Evolutionary conservation across 768 basidiomycete genomes (phyloP).

Genomic region (Suillus sp.): DNA sequence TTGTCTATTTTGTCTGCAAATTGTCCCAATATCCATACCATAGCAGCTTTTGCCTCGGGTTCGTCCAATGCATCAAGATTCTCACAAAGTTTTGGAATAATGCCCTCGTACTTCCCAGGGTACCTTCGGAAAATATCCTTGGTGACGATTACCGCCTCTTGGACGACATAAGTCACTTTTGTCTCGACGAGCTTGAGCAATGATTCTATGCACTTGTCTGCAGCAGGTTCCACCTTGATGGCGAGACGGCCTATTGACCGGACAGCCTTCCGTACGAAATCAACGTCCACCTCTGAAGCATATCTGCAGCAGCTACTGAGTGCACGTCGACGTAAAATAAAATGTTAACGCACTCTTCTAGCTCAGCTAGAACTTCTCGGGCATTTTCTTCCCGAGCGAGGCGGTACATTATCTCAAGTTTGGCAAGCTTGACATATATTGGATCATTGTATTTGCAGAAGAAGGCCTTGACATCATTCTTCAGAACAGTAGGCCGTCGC

Average conservation of each 20-base stretch:
- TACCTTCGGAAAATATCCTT: slow-evolving; percentile 98
- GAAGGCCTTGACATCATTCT: slow-evolving; percentile 98
- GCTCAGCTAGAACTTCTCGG: slow-evolving; percentile 87
- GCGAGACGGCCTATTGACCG: slow-evolving; percentile 97
- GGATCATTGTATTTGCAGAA: slow-evolving; percentile 99
- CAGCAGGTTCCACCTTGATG: slow-evolving; percentile 90
- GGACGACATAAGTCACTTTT: slow-evolving; percentile 94
- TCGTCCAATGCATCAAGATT: slow-evolving; percentile 92
- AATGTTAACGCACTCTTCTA: slow-evolving; percentile 74
- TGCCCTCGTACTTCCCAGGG: slow-evolving; percentile 94
- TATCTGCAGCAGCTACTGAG: slow-evolving; percentile 54
- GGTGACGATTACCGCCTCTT: slow-evolving; percentile 96
- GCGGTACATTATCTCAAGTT: slow-evolving; percentile 98
- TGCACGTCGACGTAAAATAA: neutral
- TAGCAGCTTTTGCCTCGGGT: slow-evolving; percentile 94
- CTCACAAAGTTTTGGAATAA: slow-evolving; percentile 92
- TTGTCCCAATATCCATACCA: slow-evolving; percentile 98
- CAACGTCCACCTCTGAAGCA: slow-evolving; percentile 96
- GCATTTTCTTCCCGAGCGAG: slow-evolving; percentile 95
- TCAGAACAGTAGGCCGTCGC: slow-evolving; percentile 85
- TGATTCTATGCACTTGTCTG: slow-evolving; percentile 88
- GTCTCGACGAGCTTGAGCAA: slow-evolving; percentile 87
- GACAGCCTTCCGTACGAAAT: slow-evolving; percentile 97
- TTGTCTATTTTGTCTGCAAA: slow-evolving; percentile 96
- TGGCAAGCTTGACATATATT: slow-evolving; percentile 97